phyloP scores from a whole-genome alignment of 148 eudicot genomes.

The Amaranthus hypochondriacus region DNA sequence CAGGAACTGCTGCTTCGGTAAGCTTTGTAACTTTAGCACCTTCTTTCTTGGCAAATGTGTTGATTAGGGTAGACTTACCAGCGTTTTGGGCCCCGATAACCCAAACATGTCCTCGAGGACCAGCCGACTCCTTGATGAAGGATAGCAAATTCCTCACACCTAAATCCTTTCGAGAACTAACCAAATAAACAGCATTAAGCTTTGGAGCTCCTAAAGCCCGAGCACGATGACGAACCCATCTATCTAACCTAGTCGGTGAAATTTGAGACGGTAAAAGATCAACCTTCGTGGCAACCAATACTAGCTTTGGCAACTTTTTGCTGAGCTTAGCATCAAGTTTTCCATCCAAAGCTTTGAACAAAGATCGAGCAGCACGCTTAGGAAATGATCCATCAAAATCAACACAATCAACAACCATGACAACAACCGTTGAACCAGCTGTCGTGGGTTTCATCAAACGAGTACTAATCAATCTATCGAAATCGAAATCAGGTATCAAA shows the following conservation, averaged over 20 bases:
- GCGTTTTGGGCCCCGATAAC: conserved; percentile 97
- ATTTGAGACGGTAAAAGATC: conserved; percentile 89
- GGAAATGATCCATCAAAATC: conserved; percentile 98
- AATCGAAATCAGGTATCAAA: conserved; percentile 95
- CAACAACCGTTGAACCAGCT: conserved; percentile 76
- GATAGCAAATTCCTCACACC: conserved; percentile 80
- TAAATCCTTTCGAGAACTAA: conserved; percentile 80
- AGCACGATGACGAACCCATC: conserved; percentile 93
- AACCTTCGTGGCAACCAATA: conserved; percentile 83
- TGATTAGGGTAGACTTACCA: conserved; percentile 87
- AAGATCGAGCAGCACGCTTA: conserved; percentile 74
- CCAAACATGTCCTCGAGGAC: conserved; percentile 98
- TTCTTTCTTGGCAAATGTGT: conserved; percentile 79
- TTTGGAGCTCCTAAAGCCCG: conserved; percentile 83
- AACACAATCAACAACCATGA: conserved; percentile 95
- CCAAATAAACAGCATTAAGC: conserved; percentile 78
- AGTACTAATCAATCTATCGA: conserved; percentile 71
- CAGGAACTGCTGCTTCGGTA: conserved; percentile 95
- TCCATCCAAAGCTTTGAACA: conserved; percentile 75
- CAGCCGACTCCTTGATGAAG: conserved; percentile 69
- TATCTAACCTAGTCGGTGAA: conserved; percentile 88
- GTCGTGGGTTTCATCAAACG: conserved; percentile 75
- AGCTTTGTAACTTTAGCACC: conserved; percentile 78
- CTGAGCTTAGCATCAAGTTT: conserved; percentile 44
- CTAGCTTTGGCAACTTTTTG: conserved; percentile 83